phyloP scores from a whole-genome alignment of 306 rosid genomes.

The Cercis canadensis region DNA sequence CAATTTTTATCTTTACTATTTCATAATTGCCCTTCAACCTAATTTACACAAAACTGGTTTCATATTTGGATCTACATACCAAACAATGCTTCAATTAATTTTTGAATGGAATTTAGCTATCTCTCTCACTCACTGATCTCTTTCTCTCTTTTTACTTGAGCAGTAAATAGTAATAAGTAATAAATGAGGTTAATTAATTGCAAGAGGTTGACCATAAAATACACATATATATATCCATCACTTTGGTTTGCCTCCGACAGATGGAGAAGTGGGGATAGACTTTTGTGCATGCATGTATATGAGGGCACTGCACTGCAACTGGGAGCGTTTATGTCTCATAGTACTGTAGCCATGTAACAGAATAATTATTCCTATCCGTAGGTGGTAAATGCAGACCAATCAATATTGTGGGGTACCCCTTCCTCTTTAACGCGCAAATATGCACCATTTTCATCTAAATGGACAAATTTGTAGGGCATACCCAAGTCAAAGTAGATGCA shows the following conservation, averaged over 20 bases:
- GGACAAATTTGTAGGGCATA: slow-evolving; percentile 52
- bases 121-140: no score
- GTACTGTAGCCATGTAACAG: slow-evolving; percentile 37
- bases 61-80: no score
- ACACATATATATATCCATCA: no score
- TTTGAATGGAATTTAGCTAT: no score
- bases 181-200: no score
- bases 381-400: slow-evolving; percentile 43
- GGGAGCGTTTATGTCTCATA: slow-evolving; percentile 47
- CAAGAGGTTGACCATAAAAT: background rate
- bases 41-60: no score
- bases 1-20: no score
- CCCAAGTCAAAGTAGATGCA: slow-evolving; percentile 37
- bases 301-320: slow-evolving; percentile 29
- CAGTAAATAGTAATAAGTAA: background rate
- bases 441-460: slow-evolving; percentile 46
- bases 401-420: slow-evolving; percentile 40
- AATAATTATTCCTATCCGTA: slow-evolving; percentile 45
- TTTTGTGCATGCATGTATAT: slow-evolving; percentile 38
- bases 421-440: slow-evolving; percentile 32
- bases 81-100: background rate
- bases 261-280: slow-evolving; percentile 41
- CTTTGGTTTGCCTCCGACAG: slow-evolving; percentile 31
- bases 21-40: no score
- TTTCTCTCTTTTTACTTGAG: background rate